Evolutionary conservation across 2,329 filamentous ascomycete genomes (phyloP), one percentile per base, ranked within the genome.

Genomic region (Clonostachys byssicola): DNA sequence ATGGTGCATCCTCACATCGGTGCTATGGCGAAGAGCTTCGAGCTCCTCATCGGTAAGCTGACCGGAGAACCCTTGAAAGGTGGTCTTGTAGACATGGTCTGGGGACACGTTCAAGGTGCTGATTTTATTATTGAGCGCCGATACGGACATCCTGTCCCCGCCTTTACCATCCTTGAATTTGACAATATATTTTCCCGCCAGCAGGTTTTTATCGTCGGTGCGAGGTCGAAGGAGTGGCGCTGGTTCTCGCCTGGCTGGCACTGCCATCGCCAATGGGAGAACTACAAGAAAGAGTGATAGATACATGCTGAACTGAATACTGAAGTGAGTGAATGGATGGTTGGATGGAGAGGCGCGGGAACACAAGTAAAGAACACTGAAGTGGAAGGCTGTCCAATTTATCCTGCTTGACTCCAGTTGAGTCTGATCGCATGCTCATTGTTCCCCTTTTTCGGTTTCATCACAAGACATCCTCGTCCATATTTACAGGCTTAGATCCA

Each of bases 221-320:
- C 43, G 43, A 12, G 59, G 55, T 14, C 43, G 46, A 41, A 58
- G 41, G 18, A 63, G 49, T 41, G 61, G 60, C 30, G 60, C 60
- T 9, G 55, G 59, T 42, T 50, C 51, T 6, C 23, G 23, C 23
- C 23, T 30, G 23, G 23, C 23, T 30, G 63, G 61, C 39, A 57
- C 58, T 44, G 60, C 60, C 45, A 63, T 45, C 44, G 56, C 59
- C 35, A 63, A 47, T 45, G 60, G 59, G 10, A 66, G 52, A 42
- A 60, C 52, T 47, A 57, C 56, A 47, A 66, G 60, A 40, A 65
- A 54, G 53, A 58, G 52, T 41, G 59, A 54, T 48, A 54, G 49
- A 46, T 54, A 57, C 63, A 66, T 66, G 23, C 8, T 30, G 23
- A 30, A 30, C 2, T 30, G 23, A 30, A 10, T 6, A 30, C 10